phyloP scores from a whole-genome alignment of 2,329 filamentous ascomycete species.

The Thermoascus crustaceus region DNA sequence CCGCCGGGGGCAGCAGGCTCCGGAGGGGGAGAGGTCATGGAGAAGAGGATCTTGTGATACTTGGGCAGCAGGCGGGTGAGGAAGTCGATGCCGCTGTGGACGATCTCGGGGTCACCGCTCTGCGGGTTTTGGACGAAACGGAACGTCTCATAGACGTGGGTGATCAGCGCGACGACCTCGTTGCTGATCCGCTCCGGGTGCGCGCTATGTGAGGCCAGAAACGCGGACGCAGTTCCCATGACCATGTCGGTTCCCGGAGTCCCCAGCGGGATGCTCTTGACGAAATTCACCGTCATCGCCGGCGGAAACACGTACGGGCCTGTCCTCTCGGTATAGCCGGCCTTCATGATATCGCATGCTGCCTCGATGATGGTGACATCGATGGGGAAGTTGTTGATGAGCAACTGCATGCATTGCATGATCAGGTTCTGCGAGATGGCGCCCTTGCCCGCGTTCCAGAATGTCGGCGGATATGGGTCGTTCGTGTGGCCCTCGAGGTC shows the following conservation, averaged over 20 bases:
- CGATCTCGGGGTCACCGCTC: constrained; percentile 33
- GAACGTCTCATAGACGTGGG: constrained; percentile 33
- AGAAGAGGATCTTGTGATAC: constrained; percentile 32
- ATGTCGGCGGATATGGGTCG: constrained; percentile 24
- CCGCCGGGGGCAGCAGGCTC: constrained; percentile 4
- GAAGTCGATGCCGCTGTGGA: constrained; percentile 40
- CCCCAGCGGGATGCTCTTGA: constrained; percentile 32
- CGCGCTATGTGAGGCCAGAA: constrained; percentile 35
- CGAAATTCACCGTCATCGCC: constrained; percentile 32
- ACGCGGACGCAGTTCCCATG: constrained; percentile 40
- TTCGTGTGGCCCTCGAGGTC: constrained; percentile 22
- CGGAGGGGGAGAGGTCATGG: constrained; percentile 19
- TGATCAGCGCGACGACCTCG: constrained; percentile 28
- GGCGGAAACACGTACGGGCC: constrained; percentile 38
- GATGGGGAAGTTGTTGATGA: constrained; percentile 32
- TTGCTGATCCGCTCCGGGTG: constrained; percentile 26
- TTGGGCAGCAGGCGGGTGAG: constrained; percentile 35
- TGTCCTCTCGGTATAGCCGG: constrained; percentile 37
- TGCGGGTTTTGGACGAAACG: constrained; percentile 28
- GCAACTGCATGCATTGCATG: constrained; percentile 33
- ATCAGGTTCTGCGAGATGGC: constrained; percentile 26
- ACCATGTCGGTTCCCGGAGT: constrained; percentile 34
- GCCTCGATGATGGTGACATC: constrained; percentile 38
- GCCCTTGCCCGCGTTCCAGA: constrained; percentile 30
- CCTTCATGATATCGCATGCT: constrained; percentile 38